Evolutionary conservation across 768 basidiomycete species (phyloP), one percentile per base, ranked within the genome.

Genomic region (Pleurotus tuber-regium): DNA sequence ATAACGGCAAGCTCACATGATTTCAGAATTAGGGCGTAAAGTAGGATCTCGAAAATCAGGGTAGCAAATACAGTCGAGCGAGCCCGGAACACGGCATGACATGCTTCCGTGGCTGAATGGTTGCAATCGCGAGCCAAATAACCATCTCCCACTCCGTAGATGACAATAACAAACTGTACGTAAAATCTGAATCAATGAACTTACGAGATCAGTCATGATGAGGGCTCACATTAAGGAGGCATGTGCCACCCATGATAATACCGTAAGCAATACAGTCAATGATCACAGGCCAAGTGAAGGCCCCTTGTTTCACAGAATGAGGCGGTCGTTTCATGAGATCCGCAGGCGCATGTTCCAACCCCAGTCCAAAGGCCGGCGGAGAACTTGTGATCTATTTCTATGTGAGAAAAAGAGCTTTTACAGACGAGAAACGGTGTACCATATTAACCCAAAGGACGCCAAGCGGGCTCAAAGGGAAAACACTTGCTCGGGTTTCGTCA

Each of bases 401-500:
- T 10, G 7, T 10, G 11, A 29, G n/a, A n/a, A 30, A 19, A 23
- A 12, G 10, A 43, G 11, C n/a, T n/a, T n/a, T n/a, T n/a, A n/a
- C n/a, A n/a, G n/a, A n/a, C n/a, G n/a, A n/a, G n/a, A n/a, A n/a
- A n/a, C n/a, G 12, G 18, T 10, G 35, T 14, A 38, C 71, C 64
- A 78, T 76, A 59, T 79, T 80, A 43, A 79, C 71, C 76, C 77
- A 76, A 3, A 78, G 68, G 14, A 76, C 73, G 7, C 70, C 75
- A 14, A 81, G 69, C 4, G 80, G 80, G 25, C 75, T 76, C 9
- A 84, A 63, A 12, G 82, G 83, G 66, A 82, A 84, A 26, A 82
- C 77, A 11, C 77, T 76, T 26, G 67, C 59, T 0, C 69, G 68
- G 39, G 70, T 64, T 8, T 66, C 62, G 54, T 83, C 79, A 52